Base-by-base conservation (phyloP, 495 filamentous ascomycete species). In the Penicillium paxilli region DNA sequence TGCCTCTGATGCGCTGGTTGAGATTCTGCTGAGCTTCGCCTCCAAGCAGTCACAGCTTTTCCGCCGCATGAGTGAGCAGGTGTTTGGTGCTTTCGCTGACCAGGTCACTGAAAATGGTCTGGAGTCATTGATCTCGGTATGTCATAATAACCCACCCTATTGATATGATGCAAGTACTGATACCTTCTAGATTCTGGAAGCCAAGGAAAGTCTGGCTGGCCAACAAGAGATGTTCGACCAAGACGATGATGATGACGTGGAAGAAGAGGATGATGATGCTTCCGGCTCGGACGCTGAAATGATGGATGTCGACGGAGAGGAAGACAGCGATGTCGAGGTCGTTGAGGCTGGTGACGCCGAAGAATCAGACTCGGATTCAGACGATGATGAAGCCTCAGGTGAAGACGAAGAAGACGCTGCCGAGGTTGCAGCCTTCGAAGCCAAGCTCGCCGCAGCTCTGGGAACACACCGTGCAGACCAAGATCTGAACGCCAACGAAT, bases 221-320 rank as follows among this genome's bases (percentile, higher is more conserved):
- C 90, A 96, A 58, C 83, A 90, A 55, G 86, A 90, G 32, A 79
- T 98, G 49, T 98, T 97, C 73, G 89, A 89, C 46, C 81, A 85
- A 19, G 86, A 85, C 14, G 88, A 88, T 5, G 85, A 85, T 30
- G 80, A 79, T 16, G 75, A 76, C 20, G 72, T 66, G 14, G 73
- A 73, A 16, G 64, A 71, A 8, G 72, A 65, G 16, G 72, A 73
- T n/a, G n/a, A n/a, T 10, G 64, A 71, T 4, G 71, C 64, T 44
- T 61, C 66, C 28, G 71, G 66, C 44, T 61, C 66, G 24, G 71
- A 75, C 16, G 75, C 66, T 21, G 64, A 68, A 33, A 64, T 59
- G 28, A 56, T 57, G 33, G 72, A 77, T 22, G 63, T 68, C 16
- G 72, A 77, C 4, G 67, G 65, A 17, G 64, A 66, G 17, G 67